Evolutionary conservation across 306 rosid species (phyloP).

Genomic region (Biancaea sappan): DNA sequence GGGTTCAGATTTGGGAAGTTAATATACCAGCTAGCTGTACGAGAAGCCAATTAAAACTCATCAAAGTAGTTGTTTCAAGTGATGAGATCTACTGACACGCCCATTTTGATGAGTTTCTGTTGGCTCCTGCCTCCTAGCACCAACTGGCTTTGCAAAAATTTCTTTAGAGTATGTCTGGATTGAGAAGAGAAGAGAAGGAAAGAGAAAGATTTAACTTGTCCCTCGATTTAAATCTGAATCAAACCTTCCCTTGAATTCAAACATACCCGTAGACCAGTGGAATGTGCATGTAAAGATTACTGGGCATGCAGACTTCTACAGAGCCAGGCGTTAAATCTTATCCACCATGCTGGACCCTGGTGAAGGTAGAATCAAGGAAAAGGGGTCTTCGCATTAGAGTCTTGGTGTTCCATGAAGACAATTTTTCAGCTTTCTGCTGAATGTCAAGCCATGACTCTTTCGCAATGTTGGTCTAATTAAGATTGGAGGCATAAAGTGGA

Average conservation of each 20-base stretch:
- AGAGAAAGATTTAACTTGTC: not conserved
- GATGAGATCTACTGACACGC: not conserved
- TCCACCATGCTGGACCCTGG: not conserved
- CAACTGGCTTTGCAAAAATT: not conserved
- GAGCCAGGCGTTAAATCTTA: not conserved
- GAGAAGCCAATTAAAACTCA: not conserved
- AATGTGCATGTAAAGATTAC: not conserved
- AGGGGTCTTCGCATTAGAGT: not conserved
- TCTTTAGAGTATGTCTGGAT: not conserved
- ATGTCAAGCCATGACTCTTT: not conserved
- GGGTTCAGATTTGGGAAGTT: not conserved
- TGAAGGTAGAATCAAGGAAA: not conserved
- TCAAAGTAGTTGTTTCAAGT: not conserved
- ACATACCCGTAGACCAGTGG: not conserved
- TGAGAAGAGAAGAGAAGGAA: not conserved
- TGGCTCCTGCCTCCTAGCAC: not conserved
- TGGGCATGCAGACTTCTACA: not conserved
- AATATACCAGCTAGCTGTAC: not conserved
- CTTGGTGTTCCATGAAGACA: not conserved
- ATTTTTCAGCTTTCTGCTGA: not conserved
- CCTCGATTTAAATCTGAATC: not conserved
- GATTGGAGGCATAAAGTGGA: conserved; percentile 8
- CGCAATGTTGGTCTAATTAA: not conserved
- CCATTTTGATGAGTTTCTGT: not conserved
- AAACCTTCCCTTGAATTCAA: not conserved